These are phyloP conservation scores for Colletotrichum gloeosporioides DNA, from an alignment of 2,329 filamentous ascomycete genomes.

Conservation along the genomic window DNA sequence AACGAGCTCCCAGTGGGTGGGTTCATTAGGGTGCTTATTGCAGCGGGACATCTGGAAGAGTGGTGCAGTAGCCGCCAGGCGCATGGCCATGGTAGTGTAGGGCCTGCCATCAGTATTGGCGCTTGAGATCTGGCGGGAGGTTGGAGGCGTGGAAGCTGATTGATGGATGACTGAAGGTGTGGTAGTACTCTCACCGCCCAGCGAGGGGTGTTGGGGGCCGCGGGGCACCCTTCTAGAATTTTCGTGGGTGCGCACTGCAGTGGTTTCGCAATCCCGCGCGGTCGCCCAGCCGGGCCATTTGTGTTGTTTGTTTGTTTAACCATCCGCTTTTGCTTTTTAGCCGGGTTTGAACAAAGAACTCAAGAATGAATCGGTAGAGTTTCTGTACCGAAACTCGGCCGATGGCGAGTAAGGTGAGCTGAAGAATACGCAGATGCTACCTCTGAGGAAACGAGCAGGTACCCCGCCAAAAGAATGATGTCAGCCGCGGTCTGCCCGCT, in stretches of 20 bases:
- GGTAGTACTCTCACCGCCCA: not conserved
- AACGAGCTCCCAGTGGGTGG: not conserved
- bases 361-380: not conserved
- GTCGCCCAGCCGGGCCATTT: not conserved
- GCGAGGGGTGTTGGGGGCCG: not conserved
- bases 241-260: not conserved
- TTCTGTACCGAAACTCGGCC: not conserved
- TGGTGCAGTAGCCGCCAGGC: not conserved
- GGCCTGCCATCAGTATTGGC: not conserved
- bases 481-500: not conserved
- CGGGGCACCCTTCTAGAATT: conserved; percentile 9
- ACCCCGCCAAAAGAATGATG: conserved; percentile 9
- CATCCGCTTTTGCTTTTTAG: not conserved
- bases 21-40: not conserved
- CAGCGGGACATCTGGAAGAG: not conserved
- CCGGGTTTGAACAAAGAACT: not conserved
- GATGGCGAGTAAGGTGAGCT: not conserved
- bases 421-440: not conserved
- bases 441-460: not conserved
- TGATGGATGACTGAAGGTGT: not conserved
- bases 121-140: not conserved
- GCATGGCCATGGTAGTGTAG: not conserved
- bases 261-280: not conserved
- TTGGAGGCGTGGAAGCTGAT: not conserved
- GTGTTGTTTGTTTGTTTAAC: not conserved